These are phyloP conservation scores for Mortierella sp. DNA, from an alignment of 371 early-diverging fungal genomes.

Conservation along the genomic window DNA sequence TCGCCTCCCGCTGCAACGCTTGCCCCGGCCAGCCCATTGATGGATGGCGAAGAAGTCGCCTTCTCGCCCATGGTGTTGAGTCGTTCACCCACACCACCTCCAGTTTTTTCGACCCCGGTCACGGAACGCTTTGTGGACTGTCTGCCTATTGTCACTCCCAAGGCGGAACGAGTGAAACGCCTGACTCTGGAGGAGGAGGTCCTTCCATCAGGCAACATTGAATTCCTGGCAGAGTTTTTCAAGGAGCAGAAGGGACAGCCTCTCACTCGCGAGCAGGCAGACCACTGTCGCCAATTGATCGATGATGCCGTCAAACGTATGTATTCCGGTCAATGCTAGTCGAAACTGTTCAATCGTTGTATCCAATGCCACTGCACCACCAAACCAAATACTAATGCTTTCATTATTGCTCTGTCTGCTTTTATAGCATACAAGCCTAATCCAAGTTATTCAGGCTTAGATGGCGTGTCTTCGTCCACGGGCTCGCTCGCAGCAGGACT, in stretches of 20 bases:
- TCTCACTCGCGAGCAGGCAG: slow-evolving; percentile 29
- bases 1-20: slow-evolving; percentile 18
- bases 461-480: not conserved
- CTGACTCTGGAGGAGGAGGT: not conserved
- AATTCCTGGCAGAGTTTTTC: slow-evolving; percentile 38
- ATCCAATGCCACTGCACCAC: not conserved
- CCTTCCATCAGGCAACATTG: slow-evolving; percentile 20
- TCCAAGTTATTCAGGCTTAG: not conserved
- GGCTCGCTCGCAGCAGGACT: not conserved
- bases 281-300: slow-evolving; percentile 28
- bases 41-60: slow-evolving; percentile 21
- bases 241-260: slow-evolving; percentile 21
- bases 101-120: not conserved
- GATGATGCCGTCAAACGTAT: slow-evolving; percentile 36
- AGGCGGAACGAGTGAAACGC: not conserved
- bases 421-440: not conserved
- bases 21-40: not conserved
- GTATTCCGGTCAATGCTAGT: not conserved
- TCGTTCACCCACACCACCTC: slow-evolving; percentile 12
- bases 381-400: not conserved
- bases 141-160: slow-evolving; percentile 23
- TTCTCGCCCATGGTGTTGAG: slow-evolving; percentile 39
- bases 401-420: not conserved
- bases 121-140: slow-evolving; percentile 26
- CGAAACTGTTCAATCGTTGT: too few species aligned